Base-by-base conservation (phyloP, 306 rosid genomes). In the Quillaja saponaria region DNA sequence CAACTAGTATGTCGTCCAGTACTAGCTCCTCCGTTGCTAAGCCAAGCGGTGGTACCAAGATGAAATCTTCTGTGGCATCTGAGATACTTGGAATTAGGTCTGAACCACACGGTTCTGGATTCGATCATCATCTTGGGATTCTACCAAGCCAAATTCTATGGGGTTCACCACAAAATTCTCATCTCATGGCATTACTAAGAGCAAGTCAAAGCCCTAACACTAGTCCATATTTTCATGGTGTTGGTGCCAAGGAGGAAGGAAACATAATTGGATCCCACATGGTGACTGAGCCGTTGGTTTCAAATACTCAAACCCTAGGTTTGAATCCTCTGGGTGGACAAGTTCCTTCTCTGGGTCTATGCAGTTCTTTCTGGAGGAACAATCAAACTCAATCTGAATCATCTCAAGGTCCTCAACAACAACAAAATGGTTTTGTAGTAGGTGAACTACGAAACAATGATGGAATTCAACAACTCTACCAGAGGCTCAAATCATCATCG, bases 101-200 rank as follows among this genome's bases (percentile, higher is more conserved):
- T 4, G 68, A 80, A 3, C 52, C 78, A 25, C 31, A 1, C 2
- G 76, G 73, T 7, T 54, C 50, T 1, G 82, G 83, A 17, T 74
- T 76, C 6, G 95, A 82, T 48, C 80, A 72, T 0, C 4, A 1
- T 25, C 31, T 1, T 25, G 81, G 75, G 8, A 40, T 84, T 46
- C 62, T 76, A 33, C 25, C 80, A 3, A 72, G 63, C 64, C 96
- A 86, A 7, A 76, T 92, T 69, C 75, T 84, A 0, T 92, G 98
- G 98, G 98, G 98, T 0, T 88, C 96, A 0, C 87, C 98, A 0
- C 98, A 88, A 65, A 86, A 84, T 57, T 81, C 94, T 31, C 95
- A 83, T 33, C 63, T 88, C 0, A 37, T 92, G 49, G 79, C 96
- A 28, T 48, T 92, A 10, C 68, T 92, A 3, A 81, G 90, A 76